Base-by-base conservation (phyloP, 306 rosid genomes). In the Nissolia schottii region DNA sequence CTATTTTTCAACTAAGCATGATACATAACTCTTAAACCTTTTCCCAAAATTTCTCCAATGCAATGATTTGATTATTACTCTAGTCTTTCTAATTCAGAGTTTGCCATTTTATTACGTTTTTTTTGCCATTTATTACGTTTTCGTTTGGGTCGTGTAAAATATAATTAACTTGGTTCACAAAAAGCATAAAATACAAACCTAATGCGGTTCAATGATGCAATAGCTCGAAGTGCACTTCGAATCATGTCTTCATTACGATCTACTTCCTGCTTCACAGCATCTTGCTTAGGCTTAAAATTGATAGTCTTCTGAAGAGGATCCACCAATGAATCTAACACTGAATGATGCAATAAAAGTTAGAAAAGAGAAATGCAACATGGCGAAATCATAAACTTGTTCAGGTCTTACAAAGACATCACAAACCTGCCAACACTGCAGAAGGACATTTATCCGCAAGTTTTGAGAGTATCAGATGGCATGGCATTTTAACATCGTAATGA, bases 221-320 rank as follows among this genome's bases (percentile, higher is more conserved):
- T 86, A 31, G 99, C 97, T 53, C 99, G 88, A 46, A 95, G 97
- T 50, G 97, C 97, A 29, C 99, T 95, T 74, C 99, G 96, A 76
- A 95, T 95, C 99, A 95, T 91, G 87, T 95, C 99, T 81, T 95
- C 99, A 76, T 95, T 95, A 58, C 99, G 97, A 83, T 95, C 99
- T 41, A 95, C 97, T 84, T 95, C 97, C 87, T 95, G 99, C 86
- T 95, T 95, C 56, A 95, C 99, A 51, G 99, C 97, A 75, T 95
- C 96, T 87, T 74, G 96, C 86, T 95, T 95, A 16, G 97, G 97
- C 90, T 89, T 95, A 77, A 91, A 95, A 77, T 89, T 89, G 19
- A 92, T 95, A 43, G 99, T 95, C 81, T 95, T 92, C 74, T 89
- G 97, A 70, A 95, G 96, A 82, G 96, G 99, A 82, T 95, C 99